phyloP scores from a whole-genome alignment of 2,329 filamentous ascomycete genomes.

The Nemania sp. region DNA sequence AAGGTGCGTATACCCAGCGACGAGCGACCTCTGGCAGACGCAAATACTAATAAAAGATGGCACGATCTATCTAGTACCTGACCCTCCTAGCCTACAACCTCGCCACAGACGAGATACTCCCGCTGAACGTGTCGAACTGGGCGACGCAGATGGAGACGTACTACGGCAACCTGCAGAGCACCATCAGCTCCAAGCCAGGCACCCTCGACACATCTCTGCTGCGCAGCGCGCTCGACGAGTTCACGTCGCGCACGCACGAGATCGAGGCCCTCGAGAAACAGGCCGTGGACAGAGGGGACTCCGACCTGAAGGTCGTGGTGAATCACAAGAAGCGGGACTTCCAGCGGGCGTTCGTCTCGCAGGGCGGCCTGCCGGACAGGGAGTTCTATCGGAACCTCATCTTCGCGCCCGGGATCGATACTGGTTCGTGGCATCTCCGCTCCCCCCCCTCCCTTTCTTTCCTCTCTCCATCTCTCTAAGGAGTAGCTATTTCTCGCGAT shows the following conservation, averaged over 20 bases:
- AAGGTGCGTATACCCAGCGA: conserved; percentile 46
- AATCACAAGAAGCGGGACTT: conserved; percentile 55
- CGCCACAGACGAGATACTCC: conserved; percentile 45
- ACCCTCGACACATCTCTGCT: conserved; percentile 46
- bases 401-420: conserved; percentile 53
- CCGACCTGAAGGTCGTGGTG: conserved; percentile 42
- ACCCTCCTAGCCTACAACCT: conserved; percentile 47
- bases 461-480: neutral
- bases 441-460: too few species aligned
- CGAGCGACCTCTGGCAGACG: neutral
- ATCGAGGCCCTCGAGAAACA: conserved; percentile 41
- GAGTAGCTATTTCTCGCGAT: neutral
- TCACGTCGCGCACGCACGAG: conserved; percentile 41
- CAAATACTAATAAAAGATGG: neutral
- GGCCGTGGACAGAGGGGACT: conserved; percentile 38
- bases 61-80: conserved; percentile 40
- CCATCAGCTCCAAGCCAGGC: conserved; percentile 39
- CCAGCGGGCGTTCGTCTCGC: conserved; percentile 53
- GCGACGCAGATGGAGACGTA: conserved; percentile 46
- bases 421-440: conserved; percentile 43
- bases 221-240: conserved; percentile 45
- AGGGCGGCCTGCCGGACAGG: conserved; percentile 51
- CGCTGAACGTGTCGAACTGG: conserved; percentile 49
- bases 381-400: conserved; percentile 54
- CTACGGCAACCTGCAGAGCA: conserved; percentile 44